phyloP scores from a whole-genome alignment of 768 basidiomycete genomes.

The Leccinum fibrillosum region DNA sequence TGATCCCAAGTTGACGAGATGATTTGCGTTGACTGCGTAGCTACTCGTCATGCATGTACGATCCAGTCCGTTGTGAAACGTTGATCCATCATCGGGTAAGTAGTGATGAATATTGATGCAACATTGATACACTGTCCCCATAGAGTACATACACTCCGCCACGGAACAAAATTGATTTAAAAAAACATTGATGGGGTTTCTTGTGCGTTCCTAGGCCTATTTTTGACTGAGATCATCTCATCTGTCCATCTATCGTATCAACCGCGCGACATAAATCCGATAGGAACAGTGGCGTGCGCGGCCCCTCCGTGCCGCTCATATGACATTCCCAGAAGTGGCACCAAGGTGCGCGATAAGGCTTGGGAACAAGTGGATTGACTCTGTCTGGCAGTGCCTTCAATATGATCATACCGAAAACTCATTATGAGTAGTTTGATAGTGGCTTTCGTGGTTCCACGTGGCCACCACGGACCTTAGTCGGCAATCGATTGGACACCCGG shows the following conservation, averaged over 20 bases:
- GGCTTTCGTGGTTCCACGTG: constrained; percentile 1
- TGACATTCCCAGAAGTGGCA: background rate
- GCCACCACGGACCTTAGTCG: background rate
- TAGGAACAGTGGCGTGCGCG: background rate
- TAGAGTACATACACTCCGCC: too few species aligned
- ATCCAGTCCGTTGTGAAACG: background rate
- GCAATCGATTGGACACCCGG: background rate
- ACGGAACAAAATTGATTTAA: too few species aligned
- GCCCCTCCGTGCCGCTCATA: background rate
- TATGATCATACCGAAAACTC: background rate
- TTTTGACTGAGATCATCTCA: background rate
- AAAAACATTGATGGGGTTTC: background rate
- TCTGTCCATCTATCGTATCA: background rate
- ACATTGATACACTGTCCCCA: too few species aligned
- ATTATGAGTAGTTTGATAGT: background rate
- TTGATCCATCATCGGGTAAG: background rate
- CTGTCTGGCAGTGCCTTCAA: background rate
- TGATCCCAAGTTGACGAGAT: background rate
- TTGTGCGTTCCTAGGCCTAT: background rate
- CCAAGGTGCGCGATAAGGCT: background rate
- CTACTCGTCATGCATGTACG: background rate
- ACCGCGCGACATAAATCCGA: background rate
- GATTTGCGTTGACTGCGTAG: background rate
- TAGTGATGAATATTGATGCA: background rate
- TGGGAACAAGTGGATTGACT: background rate